A percentile compares a stretch with the other conserved stretches of the same genome.
These are phyloP conservation scores for Salix arbutifolia DNA, from an alignment of 345 rosid genomes.

Conservation along the genomic window DNA sequence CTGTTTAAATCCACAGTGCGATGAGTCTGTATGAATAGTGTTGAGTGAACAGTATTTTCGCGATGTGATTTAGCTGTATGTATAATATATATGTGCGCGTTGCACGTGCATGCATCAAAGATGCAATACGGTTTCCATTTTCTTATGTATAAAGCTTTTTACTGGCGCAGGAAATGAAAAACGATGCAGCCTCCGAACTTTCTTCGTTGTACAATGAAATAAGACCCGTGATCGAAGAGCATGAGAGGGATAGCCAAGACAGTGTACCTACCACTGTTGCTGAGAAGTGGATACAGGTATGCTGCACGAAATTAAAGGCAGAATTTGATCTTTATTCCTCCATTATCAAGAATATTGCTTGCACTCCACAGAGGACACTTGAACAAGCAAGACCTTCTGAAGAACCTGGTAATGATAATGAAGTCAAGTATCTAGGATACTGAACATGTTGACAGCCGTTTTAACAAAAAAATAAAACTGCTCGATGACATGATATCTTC, in stretches of 20 bases:
- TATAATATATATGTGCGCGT: not conserved
- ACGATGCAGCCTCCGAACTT: slow-evolving; percentile 56
- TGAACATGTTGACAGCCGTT: not conserved
- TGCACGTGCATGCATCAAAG: not conserved
- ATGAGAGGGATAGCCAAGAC: slow-evolving; percentile 93
- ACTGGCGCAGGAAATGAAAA: slow-evolving; percentile 59
- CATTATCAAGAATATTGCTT: slow-evolving; percentile 56
- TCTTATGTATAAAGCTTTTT: not conserved
- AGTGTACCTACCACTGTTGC: slow-evolving; percentile 87
- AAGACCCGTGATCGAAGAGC: slow-evolving; percentile 88
- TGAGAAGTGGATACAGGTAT: slow-evolving; percentile 92
- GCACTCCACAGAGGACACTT: slow-evolving; percentile 37
- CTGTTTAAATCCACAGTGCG: too few relatives aligned
- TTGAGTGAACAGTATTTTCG: too few relatives aligned
- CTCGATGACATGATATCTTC: too few relatives aligned
- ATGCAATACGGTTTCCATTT: not conserved
- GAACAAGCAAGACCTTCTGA: slow-evolving; percentile 29
- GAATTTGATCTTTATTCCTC: slow-evolving; percentile 83
- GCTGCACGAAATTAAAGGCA: slow-evolving; percentile 70
- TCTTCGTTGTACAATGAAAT: slow-evolving; percentile 66
- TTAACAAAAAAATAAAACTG: not conserved
- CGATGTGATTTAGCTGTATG: too few relatives aligned
- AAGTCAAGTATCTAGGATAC: slow-evolving; percentile 12
- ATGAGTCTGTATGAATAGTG: too few relatives aligned
- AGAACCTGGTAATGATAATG: slow-evolving; percentile 18